Evolutionary conservation across 768 basidiomycete genomes (phyloP).

Genomic region (Phanerochaete sordida): DNA sequence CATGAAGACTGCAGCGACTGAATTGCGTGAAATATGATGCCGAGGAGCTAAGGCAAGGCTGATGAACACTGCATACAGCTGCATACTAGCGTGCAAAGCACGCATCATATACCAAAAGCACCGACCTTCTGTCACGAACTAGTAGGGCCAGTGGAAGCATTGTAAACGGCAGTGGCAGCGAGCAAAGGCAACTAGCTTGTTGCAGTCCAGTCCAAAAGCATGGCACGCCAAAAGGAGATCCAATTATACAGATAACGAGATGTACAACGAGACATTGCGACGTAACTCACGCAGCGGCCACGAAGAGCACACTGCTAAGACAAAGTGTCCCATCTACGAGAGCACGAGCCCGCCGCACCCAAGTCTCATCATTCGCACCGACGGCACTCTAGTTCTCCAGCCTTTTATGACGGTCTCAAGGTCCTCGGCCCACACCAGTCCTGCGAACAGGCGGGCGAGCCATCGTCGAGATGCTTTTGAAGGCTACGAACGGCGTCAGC

Average conservation of each 20-base stretch:
- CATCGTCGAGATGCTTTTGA: constrained; percentile 90
- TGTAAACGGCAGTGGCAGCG: no score
- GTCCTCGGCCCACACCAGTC: constrained; percentile 80
- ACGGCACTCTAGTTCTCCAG: constrained; percentile 59
- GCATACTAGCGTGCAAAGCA: no score
- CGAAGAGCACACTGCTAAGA: constrained; percentile 54
- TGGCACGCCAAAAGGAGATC: neutral
- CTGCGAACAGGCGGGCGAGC: constrained; percentile 58
- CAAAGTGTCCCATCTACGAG: constrained; percentile 31
- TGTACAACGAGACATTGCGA: constrained; percentile 96
- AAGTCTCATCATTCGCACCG: constrained; percentile 67
- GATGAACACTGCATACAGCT: no score
- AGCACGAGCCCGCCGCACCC: constrained; percentile 70
- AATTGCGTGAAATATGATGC: no score
- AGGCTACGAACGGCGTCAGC: constrained; percentile 40
- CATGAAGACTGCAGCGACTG: no score
- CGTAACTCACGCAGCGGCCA: constrained; percentile 61
- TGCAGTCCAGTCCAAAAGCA: no score
- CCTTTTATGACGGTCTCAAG: constrained; percentile 80
- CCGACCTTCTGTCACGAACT: no score
- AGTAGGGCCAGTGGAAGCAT: no score
- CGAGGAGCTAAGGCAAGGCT: neutral
- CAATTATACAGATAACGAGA: constrained; percentile 14
- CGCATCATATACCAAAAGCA: no score
- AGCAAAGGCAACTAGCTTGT: no score